Evolutionary conservation across 163 green algal genomes (phyloP).

Genomic region (Dunaliella salina): DNA sequence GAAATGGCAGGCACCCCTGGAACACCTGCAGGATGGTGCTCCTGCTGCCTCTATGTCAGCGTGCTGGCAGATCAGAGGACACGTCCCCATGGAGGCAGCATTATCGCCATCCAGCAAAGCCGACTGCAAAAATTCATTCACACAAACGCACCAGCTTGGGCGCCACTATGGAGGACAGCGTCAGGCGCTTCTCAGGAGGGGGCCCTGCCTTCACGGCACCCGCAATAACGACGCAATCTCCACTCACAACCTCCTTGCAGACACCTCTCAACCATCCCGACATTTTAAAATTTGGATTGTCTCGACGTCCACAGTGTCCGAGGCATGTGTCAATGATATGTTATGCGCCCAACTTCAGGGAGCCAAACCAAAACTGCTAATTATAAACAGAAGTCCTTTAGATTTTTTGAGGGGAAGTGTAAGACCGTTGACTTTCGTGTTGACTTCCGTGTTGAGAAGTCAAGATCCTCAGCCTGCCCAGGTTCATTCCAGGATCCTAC

Average conservation of each 20-base stretch:
- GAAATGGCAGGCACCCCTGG: background rate
- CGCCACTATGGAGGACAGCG: slow-evolving; percentile 77
- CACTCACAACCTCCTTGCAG: slow-evolving; percentile 84
- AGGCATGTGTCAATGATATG: no score
- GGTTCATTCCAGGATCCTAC: no score
- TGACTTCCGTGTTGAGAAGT: no score
- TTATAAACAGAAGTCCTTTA: no score
- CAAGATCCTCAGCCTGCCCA: no score
- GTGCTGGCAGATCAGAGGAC: background rate
- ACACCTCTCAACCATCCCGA: slow-evolving; percentile 72
- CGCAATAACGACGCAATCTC: slow-evolving; percentile 81
- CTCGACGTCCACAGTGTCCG: no score
- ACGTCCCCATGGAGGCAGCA: background rate
- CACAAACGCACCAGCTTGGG: slow-evolving; percentile 73
- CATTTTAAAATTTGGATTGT: slow-evolving; percentile 5
- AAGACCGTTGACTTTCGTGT: no score
- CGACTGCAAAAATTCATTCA: no score
- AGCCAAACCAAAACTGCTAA: no score
- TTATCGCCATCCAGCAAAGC: background rate
- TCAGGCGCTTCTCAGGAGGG: slow-evolving; percentile 89
- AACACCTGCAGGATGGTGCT: no score
- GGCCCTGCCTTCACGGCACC: slow-evolving; percentile 48
- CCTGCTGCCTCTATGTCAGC: background rate
- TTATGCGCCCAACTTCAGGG: no score
- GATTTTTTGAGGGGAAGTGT: no score